phyloP scores from a whole-genome alignment of 352 stramenopile genomes.

The Phytophthora pluvialis region DNA sequence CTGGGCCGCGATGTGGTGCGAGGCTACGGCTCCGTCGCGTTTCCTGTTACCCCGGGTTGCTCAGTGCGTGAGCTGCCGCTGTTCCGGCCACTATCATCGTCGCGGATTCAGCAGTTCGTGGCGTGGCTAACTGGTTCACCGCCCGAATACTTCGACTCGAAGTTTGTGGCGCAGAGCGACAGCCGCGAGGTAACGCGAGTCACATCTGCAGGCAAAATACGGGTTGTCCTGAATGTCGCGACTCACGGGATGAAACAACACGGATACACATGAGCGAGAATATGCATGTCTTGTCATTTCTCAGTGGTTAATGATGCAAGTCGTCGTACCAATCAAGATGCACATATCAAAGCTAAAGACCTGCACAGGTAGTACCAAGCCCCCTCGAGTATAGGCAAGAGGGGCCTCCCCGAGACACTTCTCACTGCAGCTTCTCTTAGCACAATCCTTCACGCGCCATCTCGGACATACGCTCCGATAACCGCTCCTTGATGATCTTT shows the following conservation, averaged over 20 bases:
- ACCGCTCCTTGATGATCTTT: conserved; percentile 83
- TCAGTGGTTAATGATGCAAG: conserved; percentile 34
- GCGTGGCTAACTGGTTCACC: conserved; percentile 89
- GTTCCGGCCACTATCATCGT: conserved; percentile 90
- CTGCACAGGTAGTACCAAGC: conserved; percentile 9
- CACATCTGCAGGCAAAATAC: conserved; percentile 56
- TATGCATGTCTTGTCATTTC: conserved; percentile 32
- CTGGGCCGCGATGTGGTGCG: conserved; percentile 91
- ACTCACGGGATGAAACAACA: conserved; percentile 66
- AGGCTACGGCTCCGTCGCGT: conserved; percentile 91
- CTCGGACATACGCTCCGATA: conserved; percentile 74
- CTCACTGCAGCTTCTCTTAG: conserved; percentile 35
- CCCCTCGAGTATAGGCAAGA: conserved; percentile 17
- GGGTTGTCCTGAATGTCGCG: conserved; percentile 69
- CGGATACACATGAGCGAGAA: conserved; percentile 38
- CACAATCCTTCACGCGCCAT: conserved; percentile 81
- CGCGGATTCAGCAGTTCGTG: conserved; percentile 84
- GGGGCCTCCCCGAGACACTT: background rate
- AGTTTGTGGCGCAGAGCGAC: conserved; percentile 75
- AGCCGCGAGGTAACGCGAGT: conserved; percentile 76
- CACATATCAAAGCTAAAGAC: conserved; percentile 25
- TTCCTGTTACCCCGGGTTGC: conserved; percentile 74
- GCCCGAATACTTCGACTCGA: conserved; percentile 91
- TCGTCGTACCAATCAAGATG: conserved; percentile 34
- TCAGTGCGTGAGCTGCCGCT: conserved; percentile 80